Evolutionary conservation across 257 asterid species (phyloP).

Genomic region (Fraxinus quadrangulata): DNA sequence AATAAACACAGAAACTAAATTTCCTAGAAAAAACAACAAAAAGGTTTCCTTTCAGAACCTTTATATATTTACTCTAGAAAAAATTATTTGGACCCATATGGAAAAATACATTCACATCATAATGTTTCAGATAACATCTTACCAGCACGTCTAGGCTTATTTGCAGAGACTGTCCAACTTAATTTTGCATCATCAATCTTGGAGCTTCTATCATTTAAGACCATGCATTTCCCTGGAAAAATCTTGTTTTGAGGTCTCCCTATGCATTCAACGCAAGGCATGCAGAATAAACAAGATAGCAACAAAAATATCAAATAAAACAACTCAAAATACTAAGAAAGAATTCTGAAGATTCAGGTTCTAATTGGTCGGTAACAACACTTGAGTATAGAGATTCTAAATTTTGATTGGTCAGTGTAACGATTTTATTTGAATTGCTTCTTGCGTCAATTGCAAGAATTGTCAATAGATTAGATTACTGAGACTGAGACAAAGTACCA

Average conservation of each 20-base stretch:
- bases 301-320: constrained; percentile 21
- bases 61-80: constrained; percentile 11
- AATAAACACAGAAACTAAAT: background rate
- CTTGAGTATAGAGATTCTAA: background rate
- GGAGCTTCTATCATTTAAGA: constrained; percentile 36
- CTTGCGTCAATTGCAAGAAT: background rate
- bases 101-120: background rate
- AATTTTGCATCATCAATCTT: constrained; percentile 28
- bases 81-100: background rate
- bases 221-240: constrained; percentile 34
- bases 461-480: background rate
- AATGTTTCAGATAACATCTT: constrained; percentile 37
- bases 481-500: background rate
- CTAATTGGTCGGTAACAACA: background rate
- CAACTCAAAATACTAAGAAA: constrained; percentile 16
- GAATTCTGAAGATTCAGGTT: constrained; percentile 19
- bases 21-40: background rate
- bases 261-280: constrained; percentile 31
- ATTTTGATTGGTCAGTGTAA: background rate
- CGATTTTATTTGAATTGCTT: background rate
- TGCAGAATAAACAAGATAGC: constrained; percentile 8
- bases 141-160: constrained; percentile 74
- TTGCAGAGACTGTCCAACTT: constrained; percentile 31
- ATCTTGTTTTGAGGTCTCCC: constrained; percentile 41
- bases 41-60: background rate